Evolutionary conservation across 805 yeast species (phyloP), one percentile per base, ranked within the genome.

Genomic region (Yamadazyma nakazawae): DNA sequence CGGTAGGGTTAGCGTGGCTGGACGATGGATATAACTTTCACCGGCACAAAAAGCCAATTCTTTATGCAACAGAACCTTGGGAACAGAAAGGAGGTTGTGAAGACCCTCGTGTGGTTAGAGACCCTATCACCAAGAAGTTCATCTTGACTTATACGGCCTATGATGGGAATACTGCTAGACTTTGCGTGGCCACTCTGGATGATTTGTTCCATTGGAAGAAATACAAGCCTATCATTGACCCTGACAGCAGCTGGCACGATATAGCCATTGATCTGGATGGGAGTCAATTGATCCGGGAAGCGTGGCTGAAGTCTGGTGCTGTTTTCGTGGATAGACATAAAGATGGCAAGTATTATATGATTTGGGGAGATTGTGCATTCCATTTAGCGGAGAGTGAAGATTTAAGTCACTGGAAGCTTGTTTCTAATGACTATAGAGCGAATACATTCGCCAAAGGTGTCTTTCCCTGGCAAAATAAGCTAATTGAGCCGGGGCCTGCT

Each of bases 251-350:
- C 14, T 69, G 73, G 74, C 46, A 57, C 21, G 73, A 69, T 46
- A 60, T 68, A 16, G 67, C 66, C 21, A 48, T 45, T n/a, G 51
- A 53, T 5, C 39, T 58, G 18, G 50, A 57, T 43, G 70, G 66
- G 9, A 45, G 45, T n/a, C 51, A 53, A 19, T 52, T 57, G 24
- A 63, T 67, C 12, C 53, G 74, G 18, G 43, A 55, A 21, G 61
- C 58, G 21, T 70, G 75, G 75, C 70, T 65, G 68, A 71, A 71
- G 52, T 62, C 68, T 14, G 76, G 74, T 2, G 74, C 75, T 2
- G 52, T 71, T 1, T 67, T 71, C 48, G 61, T 61, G 6, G 70
- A 70, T 34, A 52, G 42, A 28, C 56, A 58, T 40, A 47, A 49
- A 14, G 68, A 67, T 48, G 73, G 73, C 3, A 56, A 59, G 34